Evolutionary conservation across 306 rosid genomes (phyloP).

Genomic region (Urtica urens): DNA sequence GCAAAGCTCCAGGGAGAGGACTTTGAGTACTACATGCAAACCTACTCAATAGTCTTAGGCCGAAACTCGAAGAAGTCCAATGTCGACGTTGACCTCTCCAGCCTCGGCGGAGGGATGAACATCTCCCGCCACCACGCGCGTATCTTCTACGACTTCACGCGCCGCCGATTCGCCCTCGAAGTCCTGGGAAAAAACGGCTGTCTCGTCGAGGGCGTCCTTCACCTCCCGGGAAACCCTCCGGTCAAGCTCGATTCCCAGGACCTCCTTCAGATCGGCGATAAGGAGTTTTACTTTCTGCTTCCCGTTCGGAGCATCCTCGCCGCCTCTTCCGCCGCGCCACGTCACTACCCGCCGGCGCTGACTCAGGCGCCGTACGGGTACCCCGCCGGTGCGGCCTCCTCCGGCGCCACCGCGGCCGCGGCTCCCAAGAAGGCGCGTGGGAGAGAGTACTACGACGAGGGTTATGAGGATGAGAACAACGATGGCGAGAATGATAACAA

Average conservation of each 20-base stretch:
- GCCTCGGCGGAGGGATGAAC: conserved; percentile 99
- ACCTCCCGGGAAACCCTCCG: conserved; percentile 82
- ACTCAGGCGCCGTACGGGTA: conserved; percentile 32
- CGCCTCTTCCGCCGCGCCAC: conserved; percentile 25
- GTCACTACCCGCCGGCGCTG: conserved; percentile 45
- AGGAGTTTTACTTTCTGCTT: conserved; percentile 76
- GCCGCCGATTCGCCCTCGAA: conserved; percentile 94
- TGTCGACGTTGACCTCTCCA: conserved; percentile 93
- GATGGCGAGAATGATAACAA: conserved; percentile 11
- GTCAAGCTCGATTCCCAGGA: conserved; percentile 96
- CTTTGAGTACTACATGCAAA: conserved; percentile 98
- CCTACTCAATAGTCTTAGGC: conserved; percentile 91
- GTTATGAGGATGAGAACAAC: conserved; percentile 65
- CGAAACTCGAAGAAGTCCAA: conserved; percentile 94
- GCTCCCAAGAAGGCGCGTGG: conserved; percentile 60
- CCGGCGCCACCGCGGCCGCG: conserved; percentile 25
- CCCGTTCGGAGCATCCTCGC: conserved; percentile 74
- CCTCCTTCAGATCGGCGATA: conserved; percentile 92
- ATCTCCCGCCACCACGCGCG: conserved; percentile 98
- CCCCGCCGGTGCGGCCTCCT: conserved; percentile 32
- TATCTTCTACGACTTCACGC: conserved; percentile 89
- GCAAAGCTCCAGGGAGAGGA: conserved; percentile 98
- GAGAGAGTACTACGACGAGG: conserved; percentile 66
- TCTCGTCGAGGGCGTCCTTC: conserved; percentile 91
- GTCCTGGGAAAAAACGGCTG: conserved; percentile 95